These are phyloP conservation scores for Chaetoscypha palmicola DNA, from an alignment of 2,329 filamentous ascomycete genomes.

Conservation along the genomic window DNA sequence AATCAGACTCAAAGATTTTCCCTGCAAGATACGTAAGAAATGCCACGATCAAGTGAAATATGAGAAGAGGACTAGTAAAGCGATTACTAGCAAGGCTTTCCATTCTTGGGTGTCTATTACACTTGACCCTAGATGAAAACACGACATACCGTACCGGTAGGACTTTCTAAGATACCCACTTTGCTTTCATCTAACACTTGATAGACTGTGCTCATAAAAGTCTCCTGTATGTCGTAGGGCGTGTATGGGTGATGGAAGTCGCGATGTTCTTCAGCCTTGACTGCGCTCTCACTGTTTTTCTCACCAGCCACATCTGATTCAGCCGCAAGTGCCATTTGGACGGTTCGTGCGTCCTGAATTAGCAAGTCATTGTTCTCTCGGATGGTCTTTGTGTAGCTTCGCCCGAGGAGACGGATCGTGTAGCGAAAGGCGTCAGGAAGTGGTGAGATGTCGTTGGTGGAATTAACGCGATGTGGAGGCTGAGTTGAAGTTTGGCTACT, in stretches of 20 bases:
- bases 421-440: background rate
- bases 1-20: constrained; percentile 67
- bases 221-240: constrained; percentile 63
- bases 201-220: constrained; percentile 66
- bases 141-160: constrained; percentile 50
- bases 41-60: no score
- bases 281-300: background rate
- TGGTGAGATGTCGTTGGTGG: background rate
- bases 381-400: background rate
- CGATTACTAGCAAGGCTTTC: no score
- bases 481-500: background rate
- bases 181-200: constrained; percentile 58
- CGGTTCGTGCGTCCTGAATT: no score
- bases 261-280: background rate
- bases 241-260: constrained; percentile 64
- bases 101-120: no score
- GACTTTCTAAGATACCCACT: constrained; percentile 66
- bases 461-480: background rate
- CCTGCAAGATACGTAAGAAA: constrained; percentile 28
- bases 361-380: background rate
- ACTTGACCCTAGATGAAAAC: no score
- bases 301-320: background rate
- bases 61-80: no score
- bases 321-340: no score
- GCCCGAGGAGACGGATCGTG: background rate